Evolutionary conservation across 148 eudicot genomes (phyloP), one percentile per base, ranked within the genome.

Genomic region (Linanthus parryae): DNA sequence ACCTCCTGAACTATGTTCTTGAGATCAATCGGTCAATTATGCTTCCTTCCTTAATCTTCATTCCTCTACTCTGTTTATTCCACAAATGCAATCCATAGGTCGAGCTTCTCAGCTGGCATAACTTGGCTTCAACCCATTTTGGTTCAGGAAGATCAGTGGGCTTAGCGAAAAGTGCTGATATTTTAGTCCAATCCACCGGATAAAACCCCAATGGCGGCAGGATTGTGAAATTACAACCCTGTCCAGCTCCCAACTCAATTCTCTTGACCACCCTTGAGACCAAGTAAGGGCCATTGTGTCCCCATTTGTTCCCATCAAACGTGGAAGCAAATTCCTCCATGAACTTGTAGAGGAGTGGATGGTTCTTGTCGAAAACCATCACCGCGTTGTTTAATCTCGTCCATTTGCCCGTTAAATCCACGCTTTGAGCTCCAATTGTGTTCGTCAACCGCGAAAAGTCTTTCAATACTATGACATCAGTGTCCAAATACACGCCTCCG

Each of bases 231-330:
- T 81, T 61, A n/a, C 18, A 51, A n/a, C n/a, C n/a, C n/a, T n/a
- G n/a, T n/a, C n/a, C n/a, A n/a, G n/a, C 19, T 63, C 44, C 30
- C 44, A 31, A 36, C 1, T n/a, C n/a, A n/a, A 56, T n/a, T 16
- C 48, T 59, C 15, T 57, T 48, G 0, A 73, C 76, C 17, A 88
- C 78, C 59, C 94, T 57, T 3, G 84, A 77, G 0, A 83, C 80
- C 57, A 84, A 53, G 54, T 84, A 74, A 0, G 94, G 97, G 3
- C 94, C 97, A 47, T 88, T 88, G 12, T 74, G 64, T 2, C 97
- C 97, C 97, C 97, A 88, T 45, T 24, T 61, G 26, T 62, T 81
- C 9, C 97, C 94, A 58, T 88, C 74, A 23, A 81, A 88, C 40
- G 61, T 63, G 0, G 42, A 36, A 0, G 74, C 69, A 54, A 84